phyloP scores from a whole-genome alignment of 805 yeast genomes.

The Komagataella kurtzmanii region DNA sequence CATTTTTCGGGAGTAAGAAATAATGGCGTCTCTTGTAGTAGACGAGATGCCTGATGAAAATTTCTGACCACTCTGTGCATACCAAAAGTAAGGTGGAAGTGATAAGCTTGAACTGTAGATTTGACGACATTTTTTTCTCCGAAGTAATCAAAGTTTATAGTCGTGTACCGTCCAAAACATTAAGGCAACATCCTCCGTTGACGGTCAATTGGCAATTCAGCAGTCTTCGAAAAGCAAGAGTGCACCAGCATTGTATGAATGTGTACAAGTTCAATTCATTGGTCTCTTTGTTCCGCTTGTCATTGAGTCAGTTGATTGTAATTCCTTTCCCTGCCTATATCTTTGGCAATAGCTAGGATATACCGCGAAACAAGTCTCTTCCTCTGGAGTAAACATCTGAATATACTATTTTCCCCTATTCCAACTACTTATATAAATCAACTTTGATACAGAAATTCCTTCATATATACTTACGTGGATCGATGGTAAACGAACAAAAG shows the following conservation, averaged over 20 bases:
- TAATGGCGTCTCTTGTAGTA: conserved; percentile 11
- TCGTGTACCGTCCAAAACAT: not conserved
- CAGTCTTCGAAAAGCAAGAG: too few relatives aligned
- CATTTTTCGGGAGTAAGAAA: conserved; percentile 56
- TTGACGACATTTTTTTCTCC: not conserved
- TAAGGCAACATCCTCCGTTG: too few relatives aligned
- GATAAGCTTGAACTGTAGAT: not conserved
- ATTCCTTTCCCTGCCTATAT: not conserved
- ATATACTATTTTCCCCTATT: not conserved
- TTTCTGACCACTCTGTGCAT: not conserved
- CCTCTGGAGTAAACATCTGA: not conserved
- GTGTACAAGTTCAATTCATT: too few relatives aligned
- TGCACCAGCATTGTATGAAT: too few relatives aligned
- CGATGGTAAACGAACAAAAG: not conserved
- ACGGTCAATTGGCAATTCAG: too few relatives aligned
- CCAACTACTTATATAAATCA: not conserved
- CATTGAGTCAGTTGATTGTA: not conserved
- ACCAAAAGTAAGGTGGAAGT: not conserved
- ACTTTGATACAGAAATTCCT: not conserved
- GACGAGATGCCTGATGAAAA: not conserved
- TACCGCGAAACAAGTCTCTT: not conserved
- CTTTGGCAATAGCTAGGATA: not conserved
- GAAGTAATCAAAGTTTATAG: not conserved
- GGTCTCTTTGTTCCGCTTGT: too few relatives aligned
- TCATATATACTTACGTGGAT: not conserved